Evolutionary conservation across 1,284 basidiomycete genomes (phyloP), one percentile per base, ranked within the genome.

Genomic region (Golubevia sp.): DNA sequence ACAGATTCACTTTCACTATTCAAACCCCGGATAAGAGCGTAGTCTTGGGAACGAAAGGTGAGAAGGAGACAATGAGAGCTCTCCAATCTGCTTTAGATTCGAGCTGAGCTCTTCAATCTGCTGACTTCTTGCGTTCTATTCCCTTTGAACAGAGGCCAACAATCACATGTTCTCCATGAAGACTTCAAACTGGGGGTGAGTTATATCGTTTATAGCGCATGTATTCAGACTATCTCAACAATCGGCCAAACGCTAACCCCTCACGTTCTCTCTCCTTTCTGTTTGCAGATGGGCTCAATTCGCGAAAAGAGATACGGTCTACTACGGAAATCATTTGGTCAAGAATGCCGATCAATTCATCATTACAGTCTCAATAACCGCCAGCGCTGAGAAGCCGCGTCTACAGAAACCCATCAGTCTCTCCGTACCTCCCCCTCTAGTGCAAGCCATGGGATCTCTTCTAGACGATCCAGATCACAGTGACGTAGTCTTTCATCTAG

Each of bases 381-480:
- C 67, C 20, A 60, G 57, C 18, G 55, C 71, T 6, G 64, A 76
- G 26, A 66, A 55, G 26, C 70, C 74, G 25, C 48, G 48, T 52
- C 18, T 56, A 64, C 21, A 55, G 63, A 34, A 65, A 73, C 1
- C 38, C 54, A 21, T 66, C 1, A 62, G 63, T 23, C 67, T 70
- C 34, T 51, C 63, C 0, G 73, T 78, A 2, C 76, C 76, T 15
- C 67, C 66, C 0, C 60, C 60, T 3, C 59, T 78, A 3, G 63
- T 78, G 25, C 55, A 67, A 49, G 71, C 76, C 2, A 71, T 76
- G 74, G 76, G 74, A 15, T 72, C 74, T 4, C 73, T 78, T 2
- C 65, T 78, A 11, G 74, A 78, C 50, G 74, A 77, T 60, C 76
- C 76, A 5, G 74, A 78, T 30, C 74, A 76, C 52, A 76, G 55